A percentile compares a stretch with the other conserved stretches of the same genome.
phyloP scores from a whole-genome alignment of 2,329 filamentous ascomycete species.

The Endoconidiophora laricicola region DNA sequence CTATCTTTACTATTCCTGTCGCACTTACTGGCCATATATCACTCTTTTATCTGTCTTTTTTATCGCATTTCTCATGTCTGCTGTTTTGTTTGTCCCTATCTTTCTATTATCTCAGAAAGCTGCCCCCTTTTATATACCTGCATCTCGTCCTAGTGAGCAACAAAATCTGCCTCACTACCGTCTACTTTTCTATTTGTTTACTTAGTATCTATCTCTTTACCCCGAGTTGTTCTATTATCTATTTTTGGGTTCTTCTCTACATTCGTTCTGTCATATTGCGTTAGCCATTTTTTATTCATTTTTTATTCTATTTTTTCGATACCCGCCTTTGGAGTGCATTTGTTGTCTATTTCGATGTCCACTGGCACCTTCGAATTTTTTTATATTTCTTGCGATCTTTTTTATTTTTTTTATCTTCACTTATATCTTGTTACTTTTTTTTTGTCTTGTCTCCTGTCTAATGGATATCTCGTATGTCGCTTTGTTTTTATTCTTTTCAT shows the following conservation, averaged over 20 bases:
- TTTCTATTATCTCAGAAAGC: neutral
- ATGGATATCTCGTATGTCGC: neutral
- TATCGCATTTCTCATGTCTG: neutral
- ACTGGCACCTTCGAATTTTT: neutral
- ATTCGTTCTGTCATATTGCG: neutral
- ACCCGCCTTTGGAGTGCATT: neutral
- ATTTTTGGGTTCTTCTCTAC: constrained; percentile 6
- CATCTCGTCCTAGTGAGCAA: too few species aligned
- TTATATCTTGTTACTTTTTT: constrained; percentile 11
- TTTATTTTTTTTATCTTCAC: constrained; percentile 12
- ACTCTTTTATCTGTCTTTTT: constrained; percentile 2
- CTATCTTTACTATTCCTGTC: too few species aligned
- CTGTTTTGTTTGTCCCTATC: constrained; percentile 3
- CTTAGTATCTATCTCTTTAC: constrained; percentile 9
- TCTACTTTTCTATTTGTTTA: constrained; percentile 2
- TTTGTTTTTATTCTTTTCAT: neutral
- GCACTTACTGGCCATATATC: neutral
- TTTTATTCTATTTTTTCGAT: neutral
- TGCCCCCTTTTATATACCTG: too few species aligned
- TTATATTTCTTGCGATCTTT: neutral
- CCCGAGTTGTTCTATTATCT: neutral
- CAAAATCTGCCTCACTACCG: neutral
- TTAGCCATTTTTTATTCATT: neutral
- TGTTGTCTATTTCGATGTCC: neutral
- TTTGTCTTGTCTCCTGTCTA: neutral